Conservation (phyloP, 495 filamentous ascomycete genomes). For the Lepraria neglecta region DNA sequence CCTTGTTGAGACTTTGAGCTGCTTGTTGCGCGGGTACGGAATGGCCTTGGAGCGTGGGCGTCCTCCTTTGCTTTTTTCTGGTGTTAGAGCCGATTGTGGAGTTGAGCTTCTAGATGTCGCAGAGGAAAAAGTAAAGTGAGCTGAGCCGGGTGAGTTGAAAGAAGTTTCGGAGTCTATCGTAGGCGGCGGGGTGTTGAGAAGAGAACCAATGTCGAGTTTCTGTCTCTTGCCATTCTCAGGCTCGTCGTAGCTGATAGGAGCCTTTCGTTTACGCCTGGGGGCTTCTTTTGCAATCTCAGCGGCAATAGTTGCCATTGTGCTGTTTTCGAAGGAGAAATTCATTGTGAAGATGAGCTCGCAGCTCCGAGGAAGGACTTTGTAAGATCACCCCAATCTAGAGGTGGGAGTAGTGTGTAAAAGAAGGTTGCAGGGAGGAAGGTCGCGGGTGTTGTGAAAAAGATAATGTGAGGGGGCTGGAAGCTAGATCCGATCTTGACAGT, state of each 20-base stretch:
- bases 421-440: background rate
- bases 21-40: constrained; percentile 1
- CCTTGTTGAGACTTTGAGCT: constrained; percentile 19
- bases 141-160: background rate
- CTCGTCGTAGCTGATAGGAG: background rate
- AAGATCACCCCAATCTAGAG: background rate
- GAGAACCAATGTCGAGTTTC: background rate
- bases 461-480: no score
- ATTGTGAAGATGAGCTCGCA: background rate
- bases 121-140: background rate
- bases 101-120: background rate
- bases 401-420: background rate
- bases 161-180: background rate
- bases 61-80: constrained; percentile 12
- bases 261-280: background rate
- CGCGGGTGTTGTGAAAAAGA: background rate
- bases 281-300: background rate
- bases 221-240: background rate
- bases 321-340: constrained; percentile 4
- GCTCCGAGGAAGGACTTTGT: no score
- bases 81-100: background rate
- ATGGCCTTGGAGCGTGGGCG: constrained; percentile 9
- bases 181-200: background rate
- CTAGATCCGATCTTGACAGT: no score
- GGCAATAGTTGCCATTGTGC: constrained; percentile 1